Evolutionary conservation across 192 early-diverging fungal genomes (phyloP).

Genomic region (Chytriomyces confervae): DNA sequence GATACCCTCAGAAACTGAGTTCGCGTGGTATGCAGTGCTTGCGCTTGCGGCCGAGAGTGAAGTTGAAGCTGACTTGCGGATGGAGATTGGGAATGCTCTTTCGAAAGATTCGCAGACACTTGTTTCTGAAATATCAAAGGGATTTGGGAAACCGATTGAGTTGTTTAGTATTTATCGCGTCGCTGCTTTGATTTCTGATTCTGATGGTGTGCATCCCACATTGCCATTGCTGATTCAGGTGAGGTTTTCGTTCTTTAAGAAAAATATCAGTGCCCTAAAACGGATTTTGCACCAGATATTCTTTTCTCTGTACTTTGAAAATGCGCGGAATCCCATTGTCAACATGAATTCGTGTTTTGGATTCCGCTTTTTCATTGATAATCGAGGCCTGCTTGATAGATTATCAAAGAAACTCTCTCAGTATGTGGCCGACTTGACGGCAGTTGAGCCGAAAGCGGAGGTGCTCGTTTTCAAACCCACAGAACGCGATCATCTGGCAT

Average conservation of each 20-base stretch:
- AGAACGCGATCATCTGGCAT: background rate
- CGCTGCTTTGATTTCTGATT: slow-evolving; percentile 15
- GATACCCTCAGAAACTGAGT: slow-evolving; percentile 29
- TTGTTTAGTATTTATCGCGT: slow-evolving; percentile 38
- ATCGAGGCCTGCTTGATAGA: slow-evolving; percentile 21
- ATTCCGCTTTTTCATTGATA: slow-evolving; percentile 37
- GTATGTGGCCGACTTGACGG: background rate
- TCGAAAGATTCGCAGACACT: slow-evolving; percentile 21
- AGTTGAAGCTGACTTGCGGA: slow-evolving; percentile 40
- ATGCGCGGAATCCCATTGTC: slow-evolving; percentile 2
- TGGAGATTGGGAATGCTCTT: slow-evolving; percentile 25
- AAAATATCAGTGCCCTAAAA: no score
- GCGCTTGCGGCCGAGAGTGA: slow-evolving; percentile 36
- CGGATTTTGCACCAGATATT: slow-evolving; percentile 32
- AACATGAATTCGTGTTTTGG: slow-evolving; percentile 37
- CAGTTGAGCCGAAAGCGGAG: background rate
- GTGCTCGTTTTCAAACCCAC: background rate
- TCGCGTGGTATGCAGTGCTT: slow-evolving; percentile 34
- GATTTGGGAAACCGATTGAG: slow-evolving; percentile 33
- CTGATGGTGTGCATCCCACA: slow-evolving; percentile 24
- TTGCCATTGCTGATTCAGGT: slow-evolving; percentile 36
- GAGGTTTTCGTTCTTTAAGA: background rate
- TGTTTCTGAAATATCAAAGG: slow-evolving; percentile 5
- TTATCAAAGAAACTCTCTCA: slow-evolving; percentile 13
- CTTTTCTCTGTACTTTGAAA: slow-evolving; percentile 50